phyloP scores from a whole-genome alignment of 2,329 filamentous ascomycete genomes.

The Seiridium cupressi region DNA sequence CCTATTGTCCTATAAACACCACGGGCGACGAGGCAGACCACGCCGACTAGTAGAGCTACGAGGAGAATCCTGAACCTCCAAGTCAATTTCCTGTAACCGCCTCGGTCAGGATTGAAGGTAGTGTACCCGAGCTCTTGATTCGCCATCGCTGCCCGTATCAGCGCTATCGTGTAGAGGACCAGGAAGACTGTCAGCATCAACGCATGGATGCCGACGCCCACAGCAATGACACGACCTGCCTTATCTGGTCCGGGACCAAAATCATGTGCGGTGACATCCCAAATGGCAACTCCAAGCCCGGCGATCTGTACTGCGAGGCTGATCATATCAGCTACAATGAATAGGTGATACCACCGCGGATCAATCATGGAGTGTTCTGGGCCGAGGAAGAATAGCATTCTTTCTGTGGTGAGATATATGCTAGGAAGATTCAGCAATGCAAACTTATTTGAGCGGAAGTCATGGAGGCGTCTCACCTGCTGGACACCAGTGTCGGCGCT shows the following conservation, averaged over 20 bases:
- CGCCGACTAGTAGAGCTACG: conserved; percentile 19
- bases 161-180: conserved; percentile 19
- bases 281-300: conserved; percentile 26
- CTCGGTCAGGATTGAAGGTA: conserved; percentile 24
- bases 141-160: conserved; percentile 18
- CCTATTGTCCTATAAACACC: conserved; percentile 24
- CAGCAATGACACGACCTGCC: conserved; percentile 20
- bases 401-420: conserved; percentile 24
- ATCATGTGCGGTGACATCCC: conserved; percentile 13
- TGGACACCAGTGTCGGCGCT: conserved; percentile 25
- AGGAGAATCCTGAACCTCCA: conserved; percentile 25
- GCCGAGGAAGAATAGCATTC: conserved; percentile 24
- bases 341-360: conserved; percentile 16
- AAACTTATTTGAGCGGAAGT: not conserved
- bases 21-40: conserved; percentile 22
- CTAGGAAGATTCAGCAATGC: conserved; percentile 15
- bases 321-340: conserved; percentile 24
- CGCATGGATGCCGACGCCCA: conserved; percentile 23
- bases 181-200: conserved; percentile 20
- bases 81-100: conserved; percentile 21
- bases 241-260: conserved; percentile 12
- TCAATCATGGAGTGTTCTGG: conserved; percentile 26
- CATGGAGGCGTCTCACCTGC: conserved; percentile 16
- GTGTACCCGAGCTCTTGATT: conserved; percentile 24
- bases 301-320: conserved; percentile 23